phyloP scores from a whole-genome alignment of 495 filamentous ascomycete species.

The Daldinia vernicosa region DNA sequence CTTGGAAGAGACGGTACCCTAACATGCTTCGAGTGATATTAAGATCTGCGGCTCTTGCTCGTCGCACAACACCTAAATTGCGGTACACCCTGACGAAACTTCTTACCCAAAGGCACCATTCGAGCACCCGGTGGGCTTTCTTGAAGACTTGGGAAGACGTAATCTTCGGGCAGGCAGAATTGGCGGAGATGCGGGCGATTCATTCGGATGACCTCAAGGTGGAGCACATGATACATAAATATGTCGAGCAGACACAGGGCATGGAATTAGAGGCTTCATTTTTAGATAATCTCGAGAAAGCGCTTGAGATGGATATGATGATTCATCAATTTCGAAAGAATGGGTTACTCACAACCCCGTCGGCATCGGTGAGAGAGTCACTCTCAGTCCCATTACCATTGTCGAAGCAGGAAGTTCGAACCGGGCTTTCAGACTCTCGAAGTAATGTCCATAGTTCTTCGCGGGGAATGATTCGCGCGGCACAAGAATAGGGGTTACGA shows the following conservation, averaged over 20 bases:
- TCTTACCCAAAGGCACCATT: not conserved
- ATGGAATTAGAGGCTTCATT: conserved; percentile 7
- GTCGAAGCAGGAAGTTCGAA: not conserved
- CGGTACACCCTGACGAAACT: conserved; percentile 28
- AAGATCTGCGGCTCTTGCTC: conserved; percentile 47
- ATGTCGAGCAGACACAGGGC: conserved; percentile 3
- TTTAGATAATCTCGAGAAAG: conserved; percentile 31
- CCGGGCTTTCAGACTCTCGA: not conserved
- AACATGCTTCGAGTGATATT: conserved; percentile 51
- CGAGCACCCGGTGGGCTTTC: conserved; percentile 3
- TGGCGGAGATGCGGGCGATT: conserved; percentile 23
- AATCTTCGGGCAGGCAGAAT: conserved; percentile 36
- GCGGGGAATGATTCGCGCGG: not conserved
- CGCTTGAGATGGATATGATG: conserved; percentile 26
- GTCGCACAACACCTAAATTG: conserved; percentile 35
- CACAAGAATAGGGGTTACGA: not conserved
- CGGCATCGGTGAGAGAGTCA: conserved; percentile 12
- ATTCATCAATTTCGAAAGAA: conserved; percentile 33
- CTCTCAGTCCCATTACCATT: conserved; percentile 37
- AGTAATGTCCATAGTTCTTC: not conserved
- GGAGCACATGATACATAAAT: conserved; percentile 21
- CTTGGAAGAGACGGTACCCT: conserved; percentile 42
- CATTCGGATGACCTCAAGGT: not conserved
- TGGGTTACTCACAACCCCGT: not conserved
- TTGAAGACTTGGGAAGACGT: conserved; percentile 40